These are phyloP conservation scores for Pseudocercospora cruenta DNA, from an alignment of 2,329 filamentous ascomycete species.

Conservation along the genomic window DNA sequence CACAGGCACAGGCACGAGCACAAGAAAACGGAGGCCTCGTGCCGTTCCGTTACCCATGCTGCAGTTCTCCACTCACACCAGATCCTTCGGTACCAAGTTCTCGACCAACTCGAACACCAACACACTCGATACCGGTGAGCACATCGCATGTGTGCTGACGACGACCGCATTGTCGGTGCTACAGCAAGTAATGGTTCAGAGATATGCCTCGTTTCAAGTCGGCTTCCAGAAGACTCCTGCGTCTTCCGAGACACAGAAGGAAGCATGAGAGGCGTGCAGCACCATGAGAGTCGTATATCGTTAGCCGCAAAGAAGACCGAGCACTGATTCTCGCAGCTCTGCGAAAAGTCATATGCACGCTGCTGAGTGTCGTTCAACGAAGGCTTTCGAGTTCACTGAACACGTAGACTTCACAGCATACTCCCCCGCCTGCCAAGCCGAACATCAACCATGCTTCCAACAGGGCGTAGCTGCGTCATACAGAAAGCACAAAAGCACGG, in stretches of 20 bases:
- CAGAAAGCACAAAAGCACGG: too few relatives aligned
- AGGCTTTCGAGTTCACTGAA: too few relatives aligned
- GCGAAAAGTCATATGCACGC: too few relatives aligned
- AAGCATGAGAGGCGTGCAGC: not conserved
- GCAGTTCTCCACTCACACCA: not conserved
- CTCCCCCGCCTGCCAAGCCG: too few relatives aligned
- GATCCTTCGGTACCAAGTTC: constrained; percentile 1
- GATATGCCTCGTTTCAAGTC: too few relatives aligned
- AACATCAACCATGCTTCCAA: too few relatives aligned
- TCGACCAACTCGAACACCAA: not conserved
- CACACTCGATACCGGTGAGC: not conserved
- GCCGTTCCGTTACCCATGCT: not conserved
- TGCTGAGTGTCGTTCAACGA: too few relatives aligned
- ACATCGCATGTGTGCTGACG: not conserved
- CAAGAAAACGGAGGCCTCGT: not conserved
- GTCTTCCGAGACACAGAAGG: not conserved
- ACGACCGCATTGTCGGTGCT: not conserved
- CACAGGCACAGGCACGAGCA: not conserved
- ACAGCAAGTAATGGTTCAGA: too few relatives aligned
- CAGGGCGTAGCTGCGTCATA: too few relatives aligned
- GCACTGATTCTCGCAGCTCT: not conserved
- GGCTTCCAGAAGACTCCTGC: not conserved
- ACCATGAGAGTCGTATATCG: not conserved
- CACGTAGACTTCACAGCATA: too few relatives aligned
- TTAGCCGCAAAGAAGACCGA: not conserved